Percentiles rank a stretch among this genome's conserved stretches.
Evolutionary conservation across 208 protist genomes (phyloP).

Genomic region (Vickermania ingenoplastis): DNA sequence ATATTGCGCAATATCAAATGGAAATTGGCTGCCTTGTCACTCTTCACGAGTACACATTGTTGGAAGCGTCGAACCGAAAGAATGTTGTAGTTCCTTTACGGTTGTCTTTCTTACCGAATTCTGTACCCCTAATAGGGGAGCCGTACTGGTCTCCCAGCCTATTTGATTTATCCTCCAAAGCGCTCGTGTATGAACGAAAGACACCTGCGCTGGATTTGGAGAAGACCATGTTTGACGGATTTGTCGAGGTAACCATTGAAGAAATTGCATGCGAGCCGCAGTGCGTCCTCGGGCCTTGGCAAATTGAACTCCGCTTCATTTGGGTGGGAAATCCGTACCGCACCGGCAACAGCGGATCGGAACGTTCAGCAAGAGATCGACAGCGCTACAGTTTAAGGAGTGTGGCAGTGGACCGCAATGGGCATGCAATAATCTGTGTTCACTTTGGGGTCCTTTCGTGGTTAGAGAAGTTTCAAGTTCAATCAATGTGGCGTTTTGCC

Average conservation of each 20-base stretch:
- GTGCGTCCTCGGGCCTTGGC: neutral
- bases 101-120: slow-evolving; percentile 23
- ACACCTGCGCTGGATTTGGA: neutral
- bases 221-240: neutral
- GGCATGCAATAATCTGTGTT: neutral
- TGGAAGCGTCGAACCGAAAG: slow-evolving; percentile 48
- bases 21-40: slow-evolving; percentile 62
- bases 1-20: slow-evolving; percentile 46
- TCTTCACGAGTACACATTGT: slow-evolving; percentile 34
- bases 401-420: neutral
- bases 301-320: slow-evolving; percentile 9
- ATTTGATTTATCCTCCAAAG: slow-evolving; percentile 35
- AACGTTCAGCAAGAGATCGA: neutral
- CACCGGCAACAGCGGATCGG: neutral
- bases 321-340: neutral
- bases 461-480: neutral
- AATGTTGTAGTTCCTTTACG: slow-evolving; percentile 53
- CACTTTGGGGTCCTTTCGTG: neutral
- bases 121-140: slow-evolving; percentile 44
- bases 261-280: neutral
- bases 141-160: slow-evolving; percentile 15
- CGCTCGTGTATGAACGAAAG: slow-evolving; percentile 17
- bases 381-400: neutral
- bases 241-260: neutral
- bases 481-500: neutral